Evolutionary conservation across 2,329 filamentous ascomycete genomes (phyloP), one percentile per base, ranked within the genome.

Genomic region (Trichoderma sp.): DNA sequence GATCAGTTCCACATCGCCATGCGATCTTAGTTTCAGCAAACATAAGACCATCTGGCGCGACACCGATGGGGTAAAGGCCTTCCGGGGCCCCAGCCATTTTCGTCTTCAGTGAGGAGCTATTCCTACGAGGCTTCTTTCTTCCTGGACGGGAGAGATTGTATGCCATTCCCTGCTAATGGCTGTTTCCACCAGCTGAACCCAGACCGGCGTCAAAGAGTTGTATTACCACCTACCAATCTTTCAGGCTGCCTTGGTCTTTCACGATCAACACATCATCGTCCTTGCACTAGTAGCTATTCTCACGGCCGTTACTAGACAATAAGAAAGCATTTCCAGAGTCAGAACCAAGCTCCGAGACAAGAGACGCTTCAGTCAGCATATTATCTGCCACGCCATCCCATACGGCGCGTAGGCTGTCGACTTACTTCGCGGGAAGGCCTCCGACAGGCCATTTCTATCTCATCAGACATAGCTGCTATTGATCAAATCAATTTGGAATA

Each of bases 11-110:
- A 68, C 43, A 52, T 32, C 21, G 16, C 56, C 43, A 16, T 52
- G 28, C 37, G 30, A 54, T 61, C 51, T 66, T 55, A 69, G 72
- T 72, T 73, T 74, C 72, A 72, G 72, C 71, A 66, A 59, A 24
- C 64, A 59, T 49, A 24, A 21, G n/a, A 56, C 28, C 34, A 24
- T 30, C 34, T 32, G 52, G 39, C 28, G 14, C 68, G 65, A 66
- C 67, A 67, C 67, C 61, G 63, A 61, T 69, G 58, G 28, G 21
- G 58, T 13, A 61, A 26, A 63, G 21, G 51, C 26, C 21, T 56
- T 14, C 51, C 28, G 37, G 51, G 32, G n/a, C 51, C 51, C 34
- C 51, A 46, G n/a, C 21, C 21, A 18, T 46, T 43, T 43, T 56
- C 21, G 7, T 37, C 14, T 24, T 37, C n/a, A 52, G 46, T 7